phyloP scores from a whole-genome alignment of 106 monocot species.

The Acanthochlamys bracteata region DNA sequence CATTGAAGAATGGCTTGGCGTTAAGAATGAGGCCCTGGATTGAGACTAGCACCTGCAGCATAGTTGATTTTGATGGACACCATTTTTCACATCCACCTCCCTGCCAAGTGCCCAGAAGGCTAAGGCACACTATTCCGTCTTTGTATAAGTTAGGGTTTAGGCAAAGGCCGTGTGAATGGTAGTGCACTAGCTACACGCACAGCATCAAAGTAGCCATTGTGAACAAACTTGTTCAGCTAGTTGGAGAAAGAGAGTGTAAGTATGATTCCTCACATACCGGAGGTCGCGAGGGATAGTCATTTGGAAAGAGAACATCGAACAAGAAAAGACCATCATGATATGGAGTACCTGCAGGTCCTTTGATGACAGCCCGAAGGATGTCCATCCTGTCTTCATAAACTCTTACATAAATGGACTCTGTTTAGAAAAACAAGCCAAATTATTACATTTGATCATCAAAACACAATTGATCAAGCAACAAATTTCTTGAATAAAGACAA shows the following conservation, averaged over 20 bases:
- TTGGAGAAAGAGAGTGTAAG: background rate
- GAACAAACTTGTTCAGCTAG: background rate
- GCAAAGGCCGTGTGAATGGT: conserved; percentile 31
- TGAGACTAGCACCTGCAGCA: conserved; percentile 38
- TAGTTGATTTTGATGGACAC: conserved; percentile 24
- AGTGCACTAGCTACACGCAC: conserved; percentile 24
- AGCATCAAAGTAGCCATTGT: background rate
- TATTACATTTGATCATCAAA: background rate
- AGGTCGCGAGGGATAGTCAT: conserved; percentile 19
- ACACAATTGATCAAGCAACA: too few species aligned
- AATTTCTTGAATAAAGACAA: too few species aligned
- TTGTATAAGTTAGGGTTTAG: conserved; percentile 38
- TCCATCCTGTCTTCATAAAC: conserved; percentile 40
- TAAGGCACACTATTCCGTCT: conserved; percentile 35
- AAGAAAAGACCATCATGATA: conserved; percentile 50
- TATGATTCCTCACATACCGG: conserved; percentile 12
- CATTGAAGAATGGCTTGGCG: conserved; percentile 38
- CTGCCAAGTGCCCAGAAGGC: conserved; percentile 32
- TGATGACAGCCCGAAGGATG: conserved; percentile 29
- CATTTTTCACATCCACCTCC: conserved; percentile 32
- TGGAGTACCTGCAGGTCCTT: conserved; percentile 43
- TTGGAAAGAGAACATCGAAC: conserved; percentile 30
- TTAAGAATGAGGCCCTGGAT: conserved; percentile 41
- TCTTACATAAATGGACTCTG: conserved; percentile 33
- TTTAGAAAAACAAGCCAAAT: background rate